Base-by-base conservation (phyloP, 1,284 basidiomycete genomes). In the Cerioporus squamosus region DNA sequence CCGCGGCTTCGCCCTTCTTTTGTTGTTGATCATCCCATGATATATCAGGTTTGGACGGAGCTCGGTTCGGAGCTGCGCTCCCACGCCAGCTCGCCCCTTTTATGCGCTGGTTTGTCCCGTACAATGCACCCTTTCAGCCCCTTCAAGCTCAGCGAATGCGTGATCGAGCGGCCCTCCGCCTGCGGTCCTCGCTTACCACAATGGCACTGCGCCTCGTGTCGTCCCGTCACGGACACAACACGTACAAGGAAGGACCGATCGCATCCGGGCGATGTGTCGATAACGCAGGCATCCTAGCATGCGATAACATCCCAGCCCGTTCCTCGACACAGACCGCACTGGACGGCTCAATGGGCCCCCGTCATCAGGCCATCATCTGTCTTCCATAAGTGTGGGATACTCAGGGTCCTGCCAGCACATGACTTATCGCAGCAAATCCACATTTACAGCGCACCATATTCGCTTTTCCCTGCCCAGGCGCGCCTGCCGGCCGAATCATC, bases 1-100 rank as follows among this genome's bases (percentile, higher is more conserved):
- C 51, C 61, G 61, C 55, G 43, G 45, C 46, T 63, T 55, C 44
- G 61, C 61, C 40, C 62, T 57, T 64, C 59, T 57, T 61, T 59
- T 61, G 59, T 61, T 59, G 62, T 38, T 59, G 62, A 61, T 61
- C 59, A 55, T 59, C 62, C 57, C 47, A 57, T 51, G 62, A 61
- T 59, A 61, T 44, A 59, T 64, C 55, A 58, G 62, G 62, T 38
- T 51, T 47, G 56, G 50, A 56, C 62, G 62, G 62, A 63, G 58
- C 56, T 60, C 62, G 62, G 62, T 55, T 55, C 47, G 45, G 47
- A 9, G 39, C 51, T 52, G 48, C 24, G 39, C 53, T 56, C 62
- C 55, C 62, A 64, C 62, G 55, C 47, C 46, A 26, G 45, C 44
- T 48, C 59, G 44, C 53, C 62, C 57, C 59, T 58, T 58, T 60